Evolutionary conservation across 2,329 filamentous ascomycete species (phyloP).

Genomic region (Colletotrichum destructivum): DNA sequence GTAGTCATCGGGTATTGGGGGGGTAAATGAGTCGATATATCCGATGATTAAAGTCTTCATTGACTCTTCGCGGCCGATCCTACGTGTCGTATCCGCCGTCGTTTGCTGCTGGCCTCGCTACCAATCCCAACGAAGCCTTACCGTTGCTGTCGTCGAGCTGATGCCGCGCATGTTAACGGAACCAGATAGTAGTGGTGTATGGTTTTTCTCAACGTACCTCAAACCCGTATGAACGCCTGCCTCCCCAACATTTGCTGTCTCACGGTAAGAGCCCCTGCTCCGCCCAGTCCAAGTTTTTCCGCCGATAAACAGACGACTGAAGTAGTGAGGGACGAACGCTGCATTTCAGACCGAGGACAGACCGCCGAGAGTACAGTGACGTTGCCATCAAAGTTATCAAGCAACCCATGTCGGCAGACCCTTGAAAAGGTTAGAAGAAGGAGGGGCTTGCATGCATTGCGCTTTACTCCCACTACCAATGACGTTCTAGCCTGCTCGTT

Average conservation of each 20-base stretch:
- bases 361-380: slow-evolving; percentile 34
- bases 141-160: background rate
- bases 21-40: slow-evolving; percentile 13
- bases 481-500: slow-evolving; percentile 3
- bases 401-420: slow-evolving; percentile 37
- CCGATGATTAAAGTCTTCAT: background rate
- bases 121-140: slow-evolving; percentile 10
- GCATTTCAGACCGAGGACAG: slow-evolving; percentile 34
- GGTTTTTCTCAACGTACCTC: slow-evolving; percentile 11
- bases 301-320: slow-evolving; percentile 33
- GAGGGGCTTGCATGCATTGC: background rate
- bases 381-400: slow-evolving; percentile 28
- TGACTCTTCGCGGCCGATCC: background rate
- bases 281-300: slow-evolving; percentile 16
- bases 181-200: slow-evolving; percentile 8
- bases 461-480: slow-evolving; percentile 19
- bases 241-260: slow-evolving; percentile 17
- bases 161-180: slow-evolving; percentile 7
- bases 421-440: slow-evolving; percentile 19
- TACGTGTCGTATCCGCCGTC: background rate
- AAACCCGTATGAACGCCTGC: slow-evolving; percentile 30
- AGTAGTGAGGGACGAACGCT: slow-evolving; percentile 30
- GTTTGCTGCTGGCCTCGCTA: background rate
- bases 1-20: slow-evolving; percentile 15
- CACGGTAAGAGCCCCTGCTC: slow-evolving; percentile 15